These are phyloP conservation scores for Hondaea fermentalgiana DNA, from an alignment of 108 stramenopile species.

Conservation along the genomic window DNA sequence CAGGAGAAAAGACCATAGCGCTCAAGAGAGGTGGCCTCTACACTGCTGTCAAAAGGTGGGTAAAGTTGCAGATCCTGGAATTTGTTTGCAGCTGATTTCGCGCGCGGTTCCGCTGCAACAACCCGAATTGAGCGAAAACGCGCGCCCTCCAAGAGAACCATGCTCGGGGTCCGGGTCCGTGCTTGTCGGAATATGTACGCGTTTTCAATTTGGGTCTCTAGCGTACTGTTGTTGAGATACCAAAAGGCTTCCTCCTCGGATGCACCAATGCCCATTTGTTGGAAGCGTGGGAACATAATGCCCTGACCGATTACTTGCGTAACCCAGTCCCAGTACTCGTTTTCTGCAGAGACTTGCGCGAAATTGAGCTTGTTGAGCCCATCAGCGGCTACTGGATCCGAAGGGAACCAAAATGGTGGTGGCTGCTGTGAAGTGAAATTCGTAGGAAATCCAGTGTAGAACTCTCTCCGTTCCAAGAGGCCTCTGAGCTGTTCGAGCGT, in stretches of 20 bases:
- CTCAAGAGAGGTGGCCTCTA: not conserved
- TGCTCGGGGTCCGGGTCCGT: not conserved
- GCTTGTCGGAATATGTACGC: not conserved
- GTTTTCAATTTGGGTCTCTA: not conserved
- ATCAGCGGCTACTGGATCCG: not conserved
- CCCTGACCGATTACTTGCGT: not conserved
- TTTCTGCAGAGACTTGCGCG: not conserved
- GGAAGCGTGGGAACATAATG: not conserved
- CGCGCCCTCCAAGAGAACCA: not conserved
- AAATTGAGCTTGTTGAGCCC: not conserved
- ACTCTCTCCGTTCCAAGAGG: not conserved
- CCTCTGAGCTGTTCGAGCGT: not conserved
- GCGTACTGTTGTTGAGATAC: not conserved
- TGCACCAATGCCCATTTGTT: not conserved
- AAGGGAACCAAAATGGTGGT: not conserved
- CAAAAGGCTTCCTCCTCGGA: not conserved
- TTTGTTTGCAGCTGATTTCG: not conserved
- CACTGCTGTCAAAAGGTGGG: not conserved
- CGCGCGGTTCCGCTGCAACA: not conserved
- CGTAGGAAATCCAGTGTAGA: not conserved
- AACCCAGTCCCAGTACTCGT: constrained; percentile 3
- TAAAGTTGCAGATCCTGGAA: not conserved
- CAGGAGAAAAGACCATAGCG: not conserved
- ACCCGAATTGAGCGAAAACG: not conserved
- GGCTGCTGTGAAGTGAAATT: not conserved